Conservation (phyloP, 2,329 filamentous ascomycete species). For the Talaromyces pinophilus region DNA sequence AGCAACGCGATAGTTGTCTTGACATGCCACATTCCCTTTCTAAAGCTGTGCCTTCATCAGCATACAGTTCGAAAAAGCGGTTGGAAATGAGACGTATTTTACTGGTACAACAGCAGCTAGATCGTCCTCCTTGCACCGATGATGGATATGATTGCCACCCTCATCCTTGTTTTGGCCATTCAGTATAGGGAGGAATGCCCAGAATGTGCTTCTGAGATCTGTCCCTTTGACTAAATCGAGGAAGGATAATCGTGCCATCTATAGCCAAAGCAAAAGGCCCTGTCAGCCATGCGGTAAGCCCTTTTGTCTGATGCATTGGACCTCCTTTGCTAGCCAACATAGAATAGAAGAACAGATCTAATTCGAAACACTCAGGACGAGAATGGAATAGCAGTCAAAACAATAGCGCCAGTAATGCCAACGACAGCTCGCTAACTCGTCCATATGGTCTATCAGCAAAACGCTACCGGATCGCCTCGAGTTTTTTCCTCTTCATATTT, state of each 20-base stretch:
- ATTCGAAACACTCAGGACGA: conserved; percentile 27
- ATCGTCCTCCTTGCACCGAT: background rate
- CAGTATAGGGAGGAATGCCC: background rate
- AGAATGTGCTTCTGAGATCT: too few relatives aligned
- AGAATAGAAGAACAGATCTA: background rate
- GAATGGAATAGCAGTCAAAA: conserved; percentile 26
- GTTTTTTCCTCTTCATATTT: conserved; percentile 51
- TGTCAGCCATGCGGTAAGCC: too few relatives aligned
- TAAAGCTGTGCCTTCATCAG: background rate
- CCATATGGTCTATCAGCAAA: conserved; percentile 44
- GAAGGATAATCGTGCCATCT: too few relatives aligned
- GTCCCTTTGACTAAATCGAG: too few relatives aligned
- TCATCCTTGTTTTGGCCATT: background rate
- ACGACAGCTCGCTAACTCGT: conserved; percentile 28
- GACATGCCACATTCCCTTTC: background rate
- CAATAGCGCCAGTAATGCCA: conserved; percentile 27
- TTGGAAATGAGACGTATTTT: background rate
- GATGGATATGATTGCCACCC: background rate
- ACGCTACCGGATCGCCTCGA: conserved; percentile 46
- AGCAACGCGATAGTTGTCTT: too few relatives aligned
- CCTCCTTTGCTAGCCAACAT: too few relatives aligned
- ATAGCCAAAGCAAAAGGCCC: too few relatives aligned
- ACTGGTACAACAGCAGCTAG: background rate
- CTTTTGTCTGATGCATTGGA: too few relatives aligned
- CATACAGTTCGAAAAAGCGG: background rate